Evolutionary conservation across 257 asterid genomes (phyloP).

Genomic region (Scutellaria galericulata): DNA sequence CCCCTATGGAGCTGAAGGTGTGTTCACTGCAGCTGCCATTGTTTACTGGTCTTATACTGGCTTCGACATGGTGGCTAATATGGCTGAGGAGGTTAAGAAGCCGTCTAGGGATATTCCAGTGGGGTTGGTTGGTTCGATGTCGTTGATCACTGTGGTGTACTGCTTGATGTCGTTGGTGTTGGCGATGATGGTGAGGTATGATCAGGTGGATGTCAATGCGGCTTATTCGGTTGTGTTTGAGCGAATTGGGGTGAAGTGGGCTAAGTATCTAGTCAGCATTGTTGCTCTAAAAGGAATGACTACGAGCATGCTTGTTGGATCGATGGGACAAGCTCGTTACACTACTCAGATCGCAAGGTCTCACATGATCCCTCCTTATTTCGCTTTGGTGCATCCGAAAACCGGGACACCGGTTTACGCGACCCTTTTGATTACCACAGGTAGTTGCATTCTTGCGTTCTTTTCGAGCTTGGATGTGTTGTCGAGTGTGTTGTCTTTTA

Average conservation of each 20-base stretch:
- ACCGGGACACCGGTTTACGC: slow-evolving; percentile 91
- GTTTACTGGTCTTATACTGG: slow-evolving; percentile 98
- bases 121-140: slow-evolving; percentile 89
- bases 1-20: slow-evolving; percentile 77
- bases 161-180: slow-evolving; percentile 84
- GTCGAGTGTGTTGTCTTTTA: slow-evolving; percentile 79
- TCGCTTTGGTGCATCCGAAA: slow-evolving; percentile 82
- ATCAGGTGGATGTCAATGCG: slow-evolving; percentile 75
- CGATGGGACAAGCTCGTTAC: slow-evolving; percentile 97
- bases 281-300: slow-evolving; percentile 96
- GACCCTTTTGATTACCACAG: slow-evolving; percentile 66
- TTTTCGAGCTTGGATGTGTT: slow-evolving; percentile 90
- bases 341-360: slow-evolving; percentile 94
- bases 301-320: slow-evolving; percentile 88
- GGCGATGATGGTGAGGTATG: slow-evolving; percentile 75
- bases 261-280: slow-evolving; percentile 78
- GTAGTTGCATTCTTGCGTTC: slow-evolving; percentile 75
- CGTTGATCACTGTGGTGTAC: slow-evolving; percentile 73
- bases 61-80: slow-evolving; percentile 90
- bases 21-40: slow-evolving; percentile 83
- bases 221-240: slow-evolving; percentile 85
- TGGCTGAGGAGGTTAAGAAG: slow-evolving; percentile 93
- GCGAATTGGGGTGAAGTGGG: slow-evolving; percentile 78
- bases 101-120: slow-evolving; percentile 88
- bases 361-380: slow-evolving; percentile 93